Percentiles rank a stretch among this genome's conserved stretches.
phyloP scores from a whole-genome alignment of 257 asterid genomes.

The Haberlea rhodopensis region DNA sequence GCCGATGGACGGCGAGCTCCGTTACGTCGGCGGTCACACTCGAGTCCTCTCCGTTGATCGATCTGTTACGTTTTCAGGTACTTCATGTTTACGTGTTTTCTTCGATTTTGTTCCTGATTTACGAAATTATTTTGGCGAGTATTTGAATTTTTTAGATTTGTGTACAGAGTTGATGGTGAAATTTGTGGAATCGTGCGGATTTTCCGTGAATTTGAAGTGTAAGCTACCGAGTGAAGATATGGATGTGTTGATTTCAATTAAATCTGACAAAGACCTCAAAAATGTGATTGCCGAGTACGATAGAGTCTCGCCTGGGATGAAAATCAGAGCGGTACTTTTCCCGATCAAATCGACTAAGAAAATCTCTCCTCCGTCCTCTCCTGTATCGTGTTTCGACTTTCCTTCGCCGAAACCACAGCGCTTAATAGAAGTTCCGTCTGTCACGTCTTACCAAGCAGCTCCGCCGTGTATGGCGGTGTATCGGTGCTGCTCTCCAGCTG shows the following conservation, averaged over 20 bases:
- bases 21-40: slow-evolving; percentile 72
- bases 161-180: not conserved
- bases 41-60: slow-evolving; percentile 72
- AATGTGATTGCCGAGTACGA: not conserved
- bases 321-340: no score
- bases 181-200: not conserved
- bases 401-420: no score
- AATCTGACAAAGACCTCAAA: not conserved
- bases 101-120: not conserved
- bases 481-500: no score
- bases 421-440: no score
- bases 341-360: no score
- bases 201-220: not conserved
- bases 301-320: no score
- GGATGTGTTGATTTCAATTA: not conserved
- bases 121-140: not conserved
- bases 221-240: not conserved
- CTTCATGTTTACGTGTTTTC: not conserved
- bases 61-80: slow-evolving; percentile 39
- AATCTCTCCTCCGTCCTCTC: no score
- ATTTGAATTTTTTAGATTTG: not conserved
- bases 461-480: no score
- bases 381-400: no score
- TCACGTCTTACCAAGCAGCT: no score
- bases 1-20: slow-evolving; percentile 63